Evolutionary conservation across 2,329 filamentous ascomycete genomes (phyloP), one percentile per base, ranked within the genome.

Genomic region (Arthrobotrys pseudoclavata): DNA sequence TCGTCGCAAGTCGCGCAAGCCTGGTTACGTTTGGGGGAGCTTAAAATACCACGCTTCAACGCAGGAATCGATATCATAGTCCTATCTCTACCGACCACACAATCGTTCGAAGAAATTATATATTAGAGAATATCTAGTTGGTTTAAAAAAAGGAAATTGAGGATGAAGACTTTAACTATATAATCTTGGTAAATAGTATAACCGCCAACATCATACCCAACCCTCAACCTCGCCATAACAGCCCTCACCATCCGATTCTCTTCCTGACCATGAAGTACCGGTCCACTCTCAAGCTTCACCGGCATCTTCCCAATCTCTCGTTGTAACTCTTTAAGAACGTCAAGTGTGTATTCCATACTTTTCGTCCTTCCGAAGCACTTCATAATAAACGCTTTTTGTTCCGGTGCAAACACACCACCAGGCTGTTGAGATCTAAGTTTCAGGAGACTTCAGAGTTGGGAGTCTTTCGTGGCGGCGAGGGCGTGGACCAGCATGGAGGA

Each of bases 321-420:
- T 34, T 74, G 61, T 29, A 74, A 12, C 10, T 62, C 40, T 45
- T 62, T 31, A 12, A 74, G 61, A 12, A 61, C 69, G 2, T 52
- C 12, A 6, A 47, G 29, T 3, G 69, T 67, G 24, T 67, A 74
- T 15, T 67, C 61, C 61, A 68, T 67, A 52, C 62, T 74, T 29
- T 62, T 67, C 24, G 69, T 26, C 40, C 20, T 67, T 5, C 26
- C n/a, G 9, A 74, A 42, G n/a, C 10, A 29, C 10, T 68, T 68
- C 62, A 74, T 68, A 12, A 74, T 42, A 5, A 74, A n/a, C 2
- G 10, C 18, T 40, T 74, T 74, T 45, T 74, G 69, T n/a, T 67
- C 45, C 4, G 37, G 26, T 24, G 61, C 40, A 18, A 74, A 48
- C 10, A 7, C 3, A 13, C 61, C 62, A 29, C 31, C 37, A 1